Conservation (phyloP, 176 grass and related monocot genomes). For the Cocos nucifera region DNA sequence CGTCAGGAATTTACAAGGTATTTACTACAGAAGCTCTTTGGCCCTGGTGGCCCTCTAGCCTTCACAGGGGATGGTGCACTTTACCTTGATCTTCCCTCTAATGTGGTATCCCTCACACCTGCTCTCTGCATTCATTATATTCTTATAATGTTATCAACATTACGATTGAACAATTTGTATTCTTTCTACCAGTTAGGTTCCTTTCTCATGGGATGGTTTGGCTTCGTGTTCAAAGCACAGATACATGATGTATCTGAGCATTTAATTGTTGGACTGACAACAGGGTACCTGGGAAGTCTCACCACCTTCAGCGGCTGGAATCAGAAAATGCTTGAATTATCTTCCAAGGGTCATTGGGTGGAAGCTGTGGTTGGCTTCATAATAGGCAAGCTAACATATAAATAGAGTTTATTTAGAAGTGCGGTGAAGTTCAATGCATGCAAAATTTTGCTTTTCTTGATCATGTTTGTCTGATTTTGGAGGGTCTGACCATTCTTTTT, state of each 20-base stretch:
- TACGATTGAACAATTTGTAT: constrained; percentile 5
- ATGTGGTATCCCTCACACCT: constrained; percentile 45
- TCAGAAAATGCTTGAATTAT: constrained; percentile 67
- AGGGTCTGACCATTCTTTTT: background rate
- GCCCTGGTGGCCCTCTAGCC: constrained; percentile 36
- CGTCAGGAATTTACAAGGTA: constrained; percentile 84
- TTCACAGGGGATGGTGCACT: constrained; percentile 68
- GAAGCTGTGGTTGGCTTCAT: constrained; percentile 61
- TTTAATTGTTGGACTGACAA: constrained; percentile 61
- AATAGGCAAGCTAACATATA: constrained; percentile 37
- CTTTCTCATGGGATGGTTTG: constrained; percentile 94
- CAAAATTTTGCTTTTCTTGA: no score
- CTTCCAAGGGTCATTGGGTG: constrained; percentile 83
- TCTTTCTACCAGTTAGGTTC: constrained; percentile 67
- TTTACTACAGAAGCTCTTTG: constrained; percentile 78
- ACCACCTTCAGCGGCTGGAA: constrained; percentile 98
- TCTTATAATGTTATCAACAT: background rate
- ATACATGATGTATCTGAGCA: constrained; percentile 66
- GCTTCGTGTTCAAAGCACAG: constrained; percentile 89
- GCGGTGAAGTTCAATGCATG: no score
- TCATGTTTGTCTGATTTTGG: no score
- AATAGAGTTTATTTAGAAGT: no score
- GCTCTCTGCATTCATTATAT: background rate
- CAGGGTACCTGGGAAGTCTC: constrained; percentile 79
- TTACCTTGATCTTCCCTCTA: constrained; percentile 90